Percentiles rank a stretch among this genome's conserved stretches.
Evolutionary conservation across 2,329 filamentous ascomycete genomes (phyloP).

Genomic region (Shiraia bambusicola): DNA sequence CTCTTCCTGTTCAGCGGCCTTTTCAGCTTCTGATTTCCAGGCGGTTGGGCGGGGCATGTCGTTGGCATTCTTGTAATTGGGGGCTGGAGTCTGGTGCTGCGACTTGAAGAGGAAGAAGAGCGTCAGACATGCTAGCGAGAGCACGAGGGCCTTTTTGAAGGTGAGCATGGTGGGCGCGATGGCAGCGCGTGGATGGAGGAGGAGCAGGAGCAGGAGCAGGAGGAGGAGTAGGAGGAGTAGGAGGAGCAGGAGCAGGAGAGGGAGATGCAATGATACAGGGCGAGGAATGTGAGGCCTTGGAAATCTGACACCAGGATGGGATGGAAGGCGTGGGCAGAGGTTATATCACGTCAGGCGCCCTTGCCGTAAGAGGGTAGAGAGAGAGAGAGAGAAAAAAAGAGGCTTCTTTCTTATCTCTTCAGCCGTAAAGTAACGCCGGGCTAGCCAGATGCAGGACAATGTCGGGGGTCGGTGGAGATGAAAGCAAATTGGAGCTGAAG

Average conservation of each 20-base stretch:
- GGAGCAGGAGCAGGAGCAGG: too few relatives aligned
- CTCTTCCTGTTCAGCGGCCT: not conserved
- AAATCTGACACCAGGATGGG: too few relatives aligned
- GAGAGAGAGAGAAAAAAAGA: slow-evolving; percentile 4
- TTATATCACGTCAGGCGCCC: slow-evolving; percentile 9
- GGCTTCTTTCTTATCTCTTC: slow-evolving; percentile 4
- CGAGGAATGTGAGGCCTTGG: slow-evolving; percentile 1
- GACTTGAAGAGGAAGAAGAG: slow-evolving; percentile 70
- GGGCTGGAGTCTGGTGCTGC: slow-evolving; percentile 49
- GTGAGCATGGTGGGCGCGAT: slow-evolving; percentile 65
- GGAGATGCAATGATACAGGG: not conserved
- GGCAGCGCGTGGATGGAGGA: slow-evolving; percentile 1
- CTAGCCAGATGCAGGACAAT: slow-evolving; percentile 2
- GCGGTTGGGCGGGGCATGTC: slow-evolving; percentile 40
- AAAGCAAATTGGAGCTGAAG: slow-evolving; percentile 1
- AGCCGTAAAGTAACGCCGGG: slow-evolving; percentile 1
- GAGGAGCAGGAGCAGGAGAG: not conserved
- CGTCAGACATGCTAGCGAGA: slow-evolving; percentile 68
- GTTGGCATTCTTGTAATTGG: slow-evolving; percentile 37
- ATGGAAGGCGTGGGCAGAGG: slow-evolving; percentile 5
- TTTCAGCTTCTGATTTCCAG: slow-evolving; percentile 29
- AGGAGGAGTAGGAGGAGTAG: too few relatives aligned
- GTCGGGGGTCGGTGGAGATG: slow-evolving; percentile 6
- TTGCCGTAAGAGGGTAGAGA: slow-evolving; percentile 1
- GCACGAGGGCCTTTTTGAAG: slow-evolving; percentile 72